Evolutionary conservation across 2,329 filamentous ascomycete genomes (phyloP).

Genomic region (Aureobasidium sp.): DNA sequence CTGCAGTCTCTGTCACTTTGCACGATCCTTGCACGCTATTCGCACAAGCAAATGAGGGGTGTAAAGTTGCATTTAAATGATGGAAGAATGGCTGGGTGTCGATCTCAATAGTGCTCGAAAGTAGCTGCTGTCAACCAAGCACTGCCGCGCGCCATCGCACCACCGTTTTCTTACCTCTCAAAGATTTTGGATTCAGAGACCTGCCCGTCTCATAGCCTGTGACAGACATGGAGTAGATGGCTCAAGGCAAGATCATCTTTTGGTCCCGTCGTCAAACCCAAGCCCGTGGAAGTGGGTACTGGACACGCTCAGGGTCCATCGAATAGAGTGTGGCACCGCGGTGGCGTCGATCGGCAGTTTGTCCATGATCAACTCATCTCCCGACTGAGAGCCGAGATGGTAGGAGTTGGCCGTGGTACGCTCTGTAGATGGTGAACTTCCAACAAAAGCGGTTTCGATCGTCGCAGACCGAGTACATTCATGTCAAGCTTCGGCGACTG

Average conservation of each 20-base stretch:
- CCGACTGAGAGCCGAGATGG: neutral
- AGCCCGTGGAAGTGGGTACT: neutral
- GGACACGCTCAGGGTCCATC: neutral
- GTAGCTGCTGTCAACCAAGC: constrained; percentile 2
- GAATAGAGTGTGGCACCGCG: neutral
- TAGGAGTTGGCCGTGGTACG: neutral
- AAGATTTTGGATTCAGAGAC: neutral
- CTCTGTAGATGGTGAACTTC: neutral
- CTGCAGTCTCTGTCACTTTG: neutral
- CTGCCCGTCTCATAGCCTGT: neutral
- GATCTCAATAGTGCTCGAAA: neutral
- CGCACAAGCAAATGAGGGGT: neutral
- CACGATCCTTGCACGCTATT: neutral
- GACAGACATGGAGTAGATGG: neutral
- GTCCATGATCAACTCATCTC: neutral
- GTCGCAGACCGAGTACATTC: constrained; percentile 5
- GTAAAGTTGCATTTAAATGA: neutral
- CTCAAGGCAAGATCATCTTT: neutral
- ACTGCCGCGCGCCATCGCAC: neutral
- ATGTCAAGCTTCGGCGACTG: neutral
- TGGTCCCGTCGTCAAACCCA: neutral
- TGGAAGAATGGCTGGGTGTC: neutral
- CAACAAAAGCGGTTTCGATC: neutral
- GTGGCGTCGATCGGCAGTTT: neutral
- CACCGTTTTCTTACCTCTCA: neutral